phyloP scores from a whole-genome alignment of 495 filamentous ascomycete species.

The Jackrogersella multiformis region DNA sequence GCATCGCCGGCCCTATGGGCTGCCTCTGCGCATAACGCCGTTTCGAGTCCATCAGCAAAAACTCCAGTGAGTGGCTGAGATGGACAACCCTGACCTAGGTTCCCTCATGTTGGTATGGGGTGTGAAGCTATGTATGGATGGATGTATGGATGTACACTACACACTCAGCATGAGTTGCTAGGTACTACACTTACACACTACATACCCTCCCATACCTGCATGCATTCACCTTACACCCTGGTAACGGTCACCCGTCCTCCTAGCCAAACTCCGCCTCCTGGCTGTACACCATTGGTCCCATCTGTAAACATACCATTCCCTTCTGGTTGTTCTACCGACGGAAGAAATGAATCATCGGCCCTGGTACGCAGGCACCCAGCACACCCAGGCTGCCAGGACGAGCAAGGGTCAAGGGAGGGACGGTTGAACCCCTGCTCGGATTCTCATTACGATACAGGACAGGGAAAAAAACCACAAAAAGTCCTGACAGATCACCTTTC shows the following conservation, averaged over 20 bases:
- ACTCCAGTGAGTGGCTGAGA: conserved; percentile 29
- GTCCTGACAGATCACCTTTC: conserved; percentile 41
- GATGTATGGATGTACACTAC: no score
- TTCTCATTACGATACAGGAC: conserved; percentile 38
- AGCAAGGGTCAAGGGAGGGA: conserved; percentile 32
- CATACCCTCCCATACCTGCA: conserved; percentile 11
- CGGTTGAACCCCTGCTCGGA: conserved; percentile 26
- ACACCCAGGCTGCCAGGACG: neutral
- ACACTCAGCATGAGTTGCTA: conserved; percentile 18
- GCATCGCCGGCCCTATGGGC: conserved; percentile 3
- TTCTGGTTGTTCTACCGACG: conserved; percentile 38
- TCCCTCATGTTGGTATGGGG: conserved; percentile 29
- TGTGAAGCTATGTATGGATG: conserved; percentile 26
- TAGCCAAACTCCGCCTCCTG: conserved; percentile 45
- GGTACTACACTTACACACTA: no score
- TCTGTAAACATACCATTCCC: conserved; percentile 45
- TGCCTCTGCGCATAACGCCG: conserved; percentile 4
- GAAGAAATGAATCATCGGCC: conserved; percentile 41
- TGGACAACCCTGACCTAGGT: conserved; percentile 13
- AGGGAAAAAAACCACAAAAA: conserved; percentile 38
- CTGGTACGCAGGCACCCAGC: conserved; percentile 39
- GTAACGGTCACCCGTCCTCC: conserved; percentile 39
- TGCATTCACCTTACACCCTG: conserved; percentile 34
- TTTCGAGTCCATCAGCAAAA: conserved; percentile 8
- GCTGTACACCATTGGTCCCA: conserved; percentile 38